A percentile compares a stretch with the other conserved stretches of the same genome.
These are phyloP conservation scores for Alloteropsis semialata DNA, from an alignment of 176 grass and related monocot species.

Conservation along the genomic window DNA sequence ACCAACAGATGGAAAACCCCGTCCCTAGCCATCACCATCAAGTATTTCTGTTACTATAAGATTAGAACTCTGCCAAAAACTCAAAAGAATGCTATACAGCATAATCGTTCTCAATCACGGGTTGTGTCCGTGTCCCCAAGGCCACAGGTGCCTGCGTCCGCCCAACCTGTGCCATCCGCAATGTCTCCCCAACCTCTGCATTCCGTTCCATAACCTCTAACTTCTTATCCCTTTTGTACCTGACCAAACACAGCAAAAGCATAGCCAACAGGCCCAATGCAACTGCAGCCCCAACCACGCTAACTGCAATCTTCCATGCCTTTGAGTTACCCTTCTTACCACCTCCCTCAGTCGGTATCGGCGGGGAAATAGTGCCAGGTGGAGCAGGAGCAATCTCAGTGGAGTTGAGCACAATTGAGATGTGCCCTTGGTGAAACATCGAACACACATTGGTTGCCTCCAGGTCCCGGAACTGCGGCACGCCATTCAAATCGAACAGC, in stretches of 20 bases:
- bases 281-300: conserved; percentile 33
- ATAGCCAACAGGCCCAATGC: conserved; percentile 47
- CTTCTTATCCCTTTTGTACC: conserved; percentile 48
- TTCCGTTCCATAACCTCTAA: conserved; percentile 59
- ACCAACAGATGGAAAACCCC: conserved; percentile 18
- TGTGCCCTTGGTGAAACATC: conserved; percentile 59
- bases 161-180: conserved; percentile 68
- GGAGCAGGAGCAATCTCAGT: conserved; percentile 17
- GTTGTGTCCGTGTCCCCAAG: conserved; percentile 52
- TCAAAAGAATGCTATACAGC: conserved; percentile 26
- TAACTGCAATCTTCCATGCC: conserved; percentile 62
- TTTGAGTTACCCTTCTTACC: conserved; percentile 37
- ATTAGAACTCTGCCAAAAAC: conserved; percentile 11
- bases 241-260: conserved; percentile 42
- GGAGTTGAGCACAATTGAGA: conserved; percentile 75
- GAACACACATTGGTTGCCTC: conserved; percentile 50
- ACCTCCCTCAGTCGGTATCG: not conserved
- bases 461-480: conserved; percentile 56
- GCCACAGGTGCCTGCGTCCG: conserved; percentile 66
- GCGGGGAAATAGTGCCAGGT: conserved; percentile 19
- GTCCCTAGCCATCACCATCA: conserved; percentile 9
- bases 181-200: conserved; percentile 58
- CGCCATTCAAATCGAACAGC: conserved; percentile 53
- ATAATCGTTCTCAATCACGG: conserved; percentile 81
- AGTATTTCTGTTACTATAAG: conserved; percentile 5